Percentiles rank a stretch among this genome's conserved stretches.
Evolutionary conservation across 2,329 filamentous ascomycete species (phyloP).

Genomic region (Gnomoniopsis sp.): DNA sequence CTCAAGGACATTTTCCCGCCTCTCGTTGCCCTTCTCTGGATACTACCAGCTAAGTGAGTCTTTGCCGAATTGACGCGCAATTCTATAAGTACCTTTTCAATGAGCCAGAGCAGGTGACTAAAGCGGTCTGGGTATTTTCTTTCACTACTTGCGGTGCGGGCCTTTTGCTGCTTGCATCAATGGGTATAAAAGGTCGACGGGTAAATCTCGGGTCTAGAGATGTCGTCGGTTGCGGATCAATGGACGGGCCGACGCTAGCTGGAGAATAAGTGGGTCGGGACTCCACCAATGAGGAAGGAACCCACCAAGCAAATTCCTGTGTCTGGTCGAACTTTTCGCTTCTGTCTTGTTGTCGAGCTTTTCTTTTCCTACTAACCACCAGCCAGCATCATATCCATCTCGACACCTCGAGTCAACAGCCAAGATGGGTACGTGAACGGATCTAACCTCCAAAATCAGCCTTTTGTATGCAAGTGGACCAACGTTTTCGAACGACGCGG

Average conservation of each 20-base stretch:
- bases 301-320: constrained; percentile 16
- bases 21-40: not conserved
- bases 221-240: not conserved
- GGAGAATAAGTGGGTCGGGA: not conserved
- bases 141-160: too few species aligned
- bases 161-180: too few species aligned
- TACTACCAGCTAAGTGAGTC: not conserved
- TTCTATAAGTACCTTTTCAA: not conserved
- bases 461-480: constrained; percentile 50
- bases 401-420: constrained; percentile 37
- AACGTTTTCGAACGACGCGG: constrained; percentile 12
- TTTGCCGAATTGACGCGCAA: not conserved
- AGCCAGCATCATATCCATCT: constrained; percentile 34
- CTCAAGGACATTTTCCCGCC: not conserved
- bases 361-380: constrained; percentile 32
- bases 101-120: not conserved
- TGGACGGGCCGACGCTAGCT: constrained; percentile 4
- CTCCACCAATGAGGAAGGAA: constrained; percentile 12
- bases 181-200: too few species aligned
- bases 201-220: too few species aligned
- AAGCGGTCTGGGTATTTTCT: not conserved
- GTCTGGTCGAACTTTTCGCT: constrained; percentile 14
- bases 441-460: constrained; percentile 31
- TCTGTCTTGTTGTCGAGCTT: constrained; percentile 9
- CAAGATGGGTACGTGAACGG: constrained; percentile 60